Conservation (phyloP, 208 protist species). For the Wallacemonas collosoma region DNA sequence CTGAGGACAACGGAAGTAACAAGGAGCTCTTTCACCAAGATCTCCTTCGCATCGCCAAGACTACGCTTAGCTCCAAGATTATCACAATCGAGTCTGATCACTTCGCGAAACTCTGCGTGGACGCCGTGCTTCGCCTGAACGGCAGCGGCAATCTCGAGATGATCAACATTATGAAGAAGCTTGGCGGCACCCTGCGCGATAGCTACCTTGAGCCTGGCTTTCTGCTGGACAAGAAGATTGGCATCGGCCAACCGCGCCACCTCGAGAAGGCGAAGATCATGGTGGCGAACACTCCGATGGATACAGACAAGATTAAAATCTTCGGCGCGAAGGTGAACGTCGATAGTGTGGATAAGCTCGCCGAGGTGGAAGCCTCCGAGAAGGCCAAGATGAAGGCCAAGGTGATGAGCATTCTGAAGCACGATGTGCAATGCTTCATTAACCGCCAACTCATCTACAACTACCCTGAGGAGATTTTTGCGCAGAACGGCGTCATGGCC, state of each 20-base stretch:
- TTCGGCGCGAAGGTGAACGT: conserved; percentile 96
- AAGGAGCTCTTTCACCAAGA: conserved; percentile 94
- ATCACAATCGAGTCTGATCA: conserved; percentile 97
- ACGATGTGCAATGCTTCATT: conserved; percentile 99
- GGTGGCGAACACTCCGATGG: conserved; percentile 99
- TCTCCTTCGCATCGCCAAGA: conserved; percentile 98
- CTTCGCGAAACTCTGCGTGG: conserved; percentile 99
- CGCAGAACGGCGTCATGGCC: conserved; percentile 95
- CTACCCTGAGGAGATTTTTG: conserved; percentile 99
- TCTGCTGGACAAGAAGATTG: conserved; percentile 99
- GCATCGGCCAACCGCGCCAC: conserved; percentile 97
- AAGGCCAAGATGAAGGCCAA: conserved; percentile 94
- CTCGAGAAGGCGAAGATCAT: conserved; percentile 99
- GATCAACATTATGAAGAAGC: conserved; percentile 99
- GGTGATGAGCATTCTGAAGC: conserved; percentile 97
- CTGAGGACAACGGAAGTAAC: conserved; percentile 88
- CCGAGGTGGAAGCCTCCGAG: conserved; percentile 99
- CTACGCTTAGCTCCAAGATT: conserved; percentile 99
- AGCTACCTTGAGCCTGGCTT: conserved; percentile 99
- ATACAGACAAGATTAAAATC: conserved; percentile 99
- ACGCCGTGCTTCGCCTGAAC: conserved; percentile 97
- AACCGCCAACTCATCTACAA: conserved; percentile 99
- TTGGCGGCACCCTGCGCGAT: conserved; percentile 96
- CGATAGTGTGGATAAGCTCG: conserved; percentile 94
- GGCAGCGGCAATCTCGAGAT: conserved; percentile 96